These are phyloP conservation scores for Acanthochlamys bracteata DNA, from an alignment of 106 monocot genomes.

Conservation along the genomic window DNA sequence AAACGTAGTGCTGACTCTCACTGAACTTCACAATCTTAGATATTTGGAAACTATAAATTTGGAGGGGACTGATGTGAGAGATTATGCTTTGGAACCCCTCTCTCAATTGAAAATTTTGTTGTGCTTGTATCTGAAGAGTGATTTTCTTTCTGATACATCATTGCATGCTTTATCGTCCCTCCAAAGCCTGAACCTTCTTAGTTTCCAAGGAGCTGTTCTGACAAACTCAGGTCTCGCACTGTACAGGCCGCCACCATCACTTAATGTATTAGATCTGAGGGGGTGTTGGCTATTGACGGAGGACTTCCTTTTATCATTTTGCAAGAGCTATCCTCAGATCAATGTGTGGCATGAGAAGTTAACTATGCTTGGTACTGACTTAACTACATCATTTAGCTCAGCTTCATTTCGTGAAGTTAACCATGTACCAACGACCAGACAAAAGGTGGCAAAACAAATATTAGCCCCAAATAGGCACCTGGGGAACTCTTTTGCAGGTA, in stretches of 20 bases:
- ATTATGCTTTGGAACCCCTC: conserved; percentile 48
- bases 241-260: conserved; percentile 33
- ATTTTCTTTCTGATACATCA: conserved; percentile 49
- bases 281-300: conserved; percentile 78
- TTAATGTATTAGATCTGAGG: conserved; percentile 57
- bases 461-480: background rate
- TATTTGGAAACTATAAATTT: conserved; percentile 67
- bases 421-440: background rate
- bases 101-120: conserved; percentile 35
- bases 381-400: conserved; percentile 6
- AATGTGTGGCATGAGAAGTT: conserved; percentile 52
- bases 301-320: conserved; percentile 45
- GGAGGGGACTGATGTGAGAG: conserved; percentile 56
- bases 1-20: conserved; percentile 31
- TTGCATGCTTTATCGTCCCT: conserved; percentile 45
- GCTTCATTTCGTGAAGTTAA: background rate
- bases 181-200: conserved; percentile 45
- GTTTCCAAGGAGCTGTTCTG: conserved; percentile 55
- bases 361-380: conserved; percentile 2
- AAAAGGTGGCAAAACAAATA: conserved; percentile 16
- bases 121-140: conserved; percentile 63
- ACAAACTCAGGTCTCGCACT: conserved; percentile 45
- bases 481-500: conserved; percentile 30
- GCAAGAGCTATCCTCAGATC: conserved; percentile 33
- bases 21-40: conserved; percentile 41